phyloP scores from a whole-genome alignment of 2,329 filamentous ascomycete species.

The Niveomyces coronatus region DNA sequence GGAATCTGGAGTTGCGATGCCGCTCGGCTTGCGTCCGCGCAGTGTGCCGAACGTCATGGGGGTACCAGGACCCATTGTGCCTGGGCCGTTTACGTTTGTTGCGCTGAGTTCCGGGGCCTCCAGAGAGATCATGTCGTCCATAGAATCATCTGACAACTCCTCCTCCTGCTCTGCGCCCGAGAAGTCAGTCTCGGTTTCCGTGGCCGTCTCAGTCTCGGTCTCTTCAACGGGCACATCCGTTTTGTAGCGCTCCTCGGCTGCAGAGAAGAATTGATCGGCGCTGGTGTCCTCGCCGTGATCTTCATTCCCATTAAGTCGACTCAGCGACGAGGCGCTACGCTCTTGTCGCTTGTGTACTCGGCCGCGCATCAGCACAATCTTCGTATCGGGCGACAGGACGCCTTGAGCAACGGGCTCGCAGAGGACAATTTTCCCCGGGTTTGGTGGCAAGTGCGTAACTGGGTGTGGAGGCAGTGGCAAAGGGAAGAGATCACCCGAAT shows the following conservation, averaged over 20 bases:
- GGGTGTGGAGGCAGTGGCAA: slow-evolving; percentile 75
- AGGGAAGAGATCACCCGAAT: slow-evolving; percentile 68
- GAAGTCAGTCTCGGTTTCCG: slow-evolving; percentile 53
- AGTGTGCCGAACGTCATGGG: slow-evolving; percentile 57
- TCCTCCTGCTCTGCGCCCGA: slow-evolving; percentile 60
- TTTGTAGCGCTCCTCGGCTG: slow-evolving; percentile 66
- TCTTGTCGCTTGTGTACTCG: slow-evolving; percentile 44
- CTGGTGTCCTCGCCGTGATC: slow-evolving; percentile 70
- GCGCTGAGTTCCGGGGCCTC: slow-evolving; percentile 68
- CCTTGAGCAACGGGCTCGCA: slow-evolving; percentile 94
- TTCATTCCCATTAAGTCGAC: slow-evolving; percentile 44
- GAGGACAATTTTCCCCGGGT: slow-evolving; percentile 79
- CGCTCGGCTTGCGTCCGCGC: slow-evolving; percentile 55
- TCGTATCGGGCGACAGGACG: slow-evolving; percentile 63
- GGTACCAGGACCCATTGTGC: slow-evolving; percentile 69
- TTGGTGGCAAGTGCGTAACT: slow-evolving; percentile 73
- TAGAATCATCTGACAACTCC: slow-evolving; percentile 73
- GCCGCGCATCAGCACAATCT: slow-evolving; percentile 67
- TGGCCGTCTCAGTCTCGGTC: slow-evolving; percentile 42
- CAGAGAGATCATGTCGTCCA: slow-evolving; percentile 89
- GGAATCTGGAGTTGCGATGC: slow-evolving; percentile 72
- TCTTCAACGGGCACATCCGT: slow-evolving; percentile 46
- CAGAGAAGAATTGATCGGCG: slow-evolving; percentile 88
- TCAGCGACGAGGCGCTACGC: slow-evolving; percentile 36
- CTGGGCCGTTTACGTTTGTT: slow-evolving; percentile 69